phyloP scores from a whole-genome alignment of 1,139 yeast genomes.

The Candida sanyaensis region DNA sequence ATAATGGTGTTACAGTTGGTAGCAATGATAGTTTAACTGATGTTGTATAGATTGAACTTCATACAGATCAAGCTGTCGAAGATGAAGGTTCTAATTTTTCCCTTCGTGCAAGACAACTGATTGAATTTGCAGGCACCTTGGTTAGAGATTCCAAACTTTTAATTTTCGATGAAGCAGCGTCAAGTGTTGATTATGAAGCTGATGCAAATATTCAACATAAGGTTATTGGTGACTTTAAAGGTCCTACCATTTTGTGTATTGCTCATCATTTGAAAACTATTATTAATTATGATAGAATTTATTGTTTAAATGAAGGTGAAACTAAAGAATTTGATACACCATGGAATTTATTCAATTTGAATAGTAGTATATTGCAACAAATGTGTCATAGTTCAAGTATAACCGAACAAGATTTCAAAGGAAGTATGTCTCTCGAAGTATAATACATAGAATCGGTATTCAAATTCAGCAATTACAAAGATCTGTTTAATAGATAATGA shows the following conservation, averaged over 20 bases:
- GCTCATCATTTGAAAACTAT: conserved; percentile 45
- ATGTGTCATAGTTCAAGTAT: conserved; percentile 66
- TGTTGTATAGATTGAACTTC: conserved; percentile 35
- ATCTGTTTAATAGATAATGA: too few species aligned
- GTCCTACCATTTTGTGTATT: conserved; percentile 43
- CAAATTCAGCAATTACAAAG: too few species aligned
- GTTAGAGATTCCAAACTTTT: conserved; percentile 38
- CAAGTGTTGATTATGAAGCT: conserved; percentile 46
- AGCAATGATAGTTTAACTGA: conserved; percentile 12
- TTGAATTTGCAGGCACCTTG: conserved; percentile 44
- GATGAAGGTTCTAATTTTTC: conserved; percentile 44
- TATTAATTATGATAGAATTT: conserved; percentile 36
- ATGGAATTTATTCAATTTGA: conserved; percentile 22
- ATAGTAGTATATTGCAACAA: conserved; percentile 38
- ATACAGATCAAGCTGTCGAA: conserved; percentile 38
- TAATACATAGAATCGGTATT: too few species aligned
- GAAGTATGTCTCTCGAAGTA: neutral
- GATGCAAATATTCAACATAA: conserved; percentile 40
- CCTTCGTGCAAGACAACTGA: conserved; percentile 42
- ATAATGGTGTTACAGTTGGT: neutral
- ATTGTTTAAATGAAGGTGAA: conserved; percentile 52
- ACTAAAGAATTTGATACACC: conserved; percentile 63
- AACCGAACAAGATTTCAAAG: conserved; percentile 23
- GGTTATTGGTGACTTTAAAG: conserved; percentile 32
- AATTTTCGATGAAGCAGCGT: conserved; percentile 45